Conservation (phyloP, 2,329 filamentous ascomycete species). For the Sporothrix sp. region DNA sequence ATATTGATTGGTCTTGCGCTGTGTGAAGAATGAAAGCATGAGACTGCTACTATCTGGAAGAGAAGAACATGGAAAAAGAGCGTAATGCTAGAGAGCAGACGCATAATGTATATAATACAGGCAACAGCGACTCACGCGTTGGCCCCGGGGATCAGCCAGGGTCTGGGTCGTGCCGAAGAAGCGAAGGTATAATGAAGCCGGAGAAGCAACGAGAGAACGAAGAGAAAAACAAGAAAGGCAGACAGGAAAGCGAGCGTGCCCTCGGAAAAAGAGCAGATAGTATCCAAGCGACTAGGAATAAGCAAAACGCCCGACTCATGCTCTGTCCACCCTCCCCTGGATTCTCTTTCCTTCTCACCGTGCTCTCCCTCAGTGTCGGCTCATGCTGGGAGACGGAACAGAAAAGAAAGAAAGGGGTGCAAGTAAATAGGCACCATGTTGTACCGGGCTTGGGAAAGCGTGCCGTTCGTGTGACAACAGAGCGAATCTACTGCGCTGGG, state of each 20-base stretch:
- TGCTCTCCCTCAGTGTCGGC: background rate
- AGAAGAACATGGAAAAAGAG: background rate
- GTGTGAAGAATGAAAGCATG: conserved; percentile 4
- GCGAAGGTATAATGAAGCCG: background rate
- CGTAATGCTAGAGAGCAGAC: background rate
- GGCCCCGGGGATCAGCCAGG: background rate
- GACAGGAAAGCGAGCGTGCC: background rate
- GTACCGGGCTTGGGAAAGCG: background rate
- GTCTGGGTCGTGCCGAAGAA: background rate
- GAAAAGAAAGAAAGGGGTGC: background rate
- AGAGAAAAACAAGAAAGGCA: background rate
- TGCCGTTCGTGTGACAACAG: background rate
- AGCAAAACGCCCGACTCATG: background rate
- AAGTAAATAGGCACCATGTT: background rate
- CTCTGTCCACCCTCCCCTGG: too few species aligned
- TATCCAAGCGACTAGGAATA: conserved; percentile 1
- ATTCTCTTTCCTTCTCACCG: background rate
- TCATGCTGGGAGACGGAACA: background rate
- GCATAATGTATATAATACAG: background rate
- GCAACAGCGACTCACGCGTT: background rate
- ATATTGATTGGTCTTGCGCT: background rate
- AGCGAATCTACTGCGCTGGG: conserved; percentile 9
- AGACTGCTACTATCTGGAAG: background rate
- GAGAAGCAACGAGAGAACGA: background rate
- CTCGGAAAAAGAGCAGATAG: background rate